A percentile compares a stretch with the other conserved stretches of the same genome.
phyloP scores from a whole-genome alignment of 495 filamentous ascomycete species.

The Daldinia caldariorum region DNA sequence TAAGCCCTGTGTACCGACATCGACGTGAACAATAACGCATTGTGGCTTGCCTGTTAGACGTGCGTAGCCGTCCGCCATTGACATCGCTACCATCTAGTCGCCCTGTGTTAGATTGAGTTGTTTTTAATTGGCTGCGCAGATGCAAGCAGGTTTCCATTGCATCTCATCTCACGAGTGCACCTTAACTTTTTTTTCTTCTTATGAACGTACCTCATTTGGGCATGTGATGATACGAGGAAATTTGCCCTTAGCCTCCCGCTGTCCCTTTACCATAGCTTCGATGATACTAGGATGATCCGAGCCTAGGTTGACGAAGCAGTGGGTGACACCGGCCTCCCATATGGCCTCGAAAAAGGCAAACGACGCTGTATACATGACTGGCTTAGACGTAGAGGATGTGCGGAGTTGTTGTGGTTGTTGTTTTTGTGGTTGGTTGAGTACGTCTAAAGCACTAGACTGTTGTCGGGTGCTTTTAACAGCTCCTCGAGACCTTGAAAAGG shows the following conservation, averaged over 20 bases:
- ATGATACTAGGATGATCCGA: conserved; percentile 94
- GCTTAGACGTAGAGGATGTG: conserved; percentile 16
- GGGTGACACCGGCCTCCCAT: conserved; percentile 88
- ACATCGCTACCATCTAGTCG: conserved; percentile 91
- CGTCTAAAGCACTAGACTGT: conserved; percentile 14
- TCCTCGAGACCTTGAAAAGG: conserved; percentile 8
- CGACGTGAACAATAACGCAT: conserved; percentile 94
- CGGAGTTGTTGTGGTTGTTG: conserved; percentile 12
- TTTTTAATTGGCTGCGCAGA: conserved; percentile 1
- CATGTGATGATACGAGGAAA: conserved; percentile 93
- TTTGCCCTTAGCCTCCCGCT: conserved; percentile 66
- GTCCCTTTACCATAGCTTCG: conserved; percentile 94
- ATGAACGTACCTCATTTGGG: conserved; percentile 76
- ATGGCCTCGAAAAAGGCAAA: conserved; percentile 95
- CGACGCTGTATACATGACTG: conserved; percentile 60
- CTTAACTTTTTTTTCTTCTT: not conserved
- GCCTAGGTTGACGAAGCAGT: conserved; percentile 94
- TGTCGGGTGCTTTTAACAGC: conserved; percentile 6
- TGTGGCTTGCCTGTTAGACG: conserved; percentile 86
- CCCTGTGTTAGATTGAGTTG: conserved; percentile 4
- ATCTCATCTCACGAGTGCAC: not conserved
- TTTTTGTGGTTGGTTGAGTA: not conserved
- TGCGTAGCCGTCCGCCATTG: conserved; percentile 95
- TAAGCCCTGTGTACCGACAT: conserved; percentile 91
- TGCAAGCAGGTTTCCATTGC: not conserved